phyloP scores from a whole-genome alignment of 2,329 filamentous ascomycete species.

The Aspergillus fumigatus region DNA sequence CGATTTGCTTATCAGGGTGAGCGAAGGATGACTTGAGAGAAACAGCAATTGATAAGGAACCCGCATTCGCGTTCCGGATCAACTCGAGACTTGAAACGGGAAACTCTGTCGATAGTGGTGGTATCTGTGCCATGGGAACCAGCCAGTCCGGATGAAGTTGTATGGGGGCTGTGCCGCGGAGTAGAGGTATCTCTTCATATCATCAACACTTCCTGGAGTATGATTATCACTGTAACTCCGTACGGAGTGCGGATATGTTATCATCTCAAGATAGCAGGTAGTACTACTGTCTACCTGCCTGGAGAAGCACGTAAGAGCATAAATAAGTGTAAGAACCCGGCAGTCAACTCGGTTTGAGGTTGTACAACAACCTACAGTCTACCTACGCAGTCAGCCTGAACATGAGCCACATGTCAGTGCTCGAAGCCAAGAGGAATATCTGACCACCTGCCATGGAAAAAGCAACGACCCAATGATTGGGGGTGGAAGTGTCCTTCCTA shows the following conservation, averaged over 20 bases:
- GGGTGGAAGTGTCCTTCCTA: background rate
- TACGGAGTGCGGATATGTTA: background rate
- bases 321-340: background rate
- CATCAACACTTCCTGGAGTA: background rate
- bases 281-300: background rate
- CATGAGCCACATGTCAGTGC: background rate
- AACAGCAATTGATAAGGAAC: slow-evolving; percentile 8
- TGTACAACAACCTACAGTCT: background rate
- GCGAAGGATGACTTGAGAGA: slow-evolving; percentile 15
- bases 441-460: background rate
- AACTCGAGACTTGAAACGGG: background rate
- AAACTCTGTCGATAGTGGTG: background rate
- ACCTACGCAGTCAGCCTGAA: background rate
- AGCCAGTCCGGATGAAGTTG: background rate
- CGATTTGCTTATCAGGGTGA: slow-evolving; percentile 1
- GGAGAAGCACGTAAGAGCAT: background rate
- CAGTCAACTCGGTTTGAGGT: background rate
- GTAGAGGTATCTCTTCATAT: background rate
- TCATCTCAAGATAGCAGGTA: background rate
- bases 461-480: background rate
- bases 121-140: background rate
- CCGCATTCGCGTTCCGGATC: background rate
- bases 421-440: background rate
- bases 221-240: background rate
- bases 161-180: background rate